These are phyloP conservation scores for Meripilus lineatus DNA, from an alignment of 1,284 basidiomycete genomes.

Conservation along the genomic window DNA sequence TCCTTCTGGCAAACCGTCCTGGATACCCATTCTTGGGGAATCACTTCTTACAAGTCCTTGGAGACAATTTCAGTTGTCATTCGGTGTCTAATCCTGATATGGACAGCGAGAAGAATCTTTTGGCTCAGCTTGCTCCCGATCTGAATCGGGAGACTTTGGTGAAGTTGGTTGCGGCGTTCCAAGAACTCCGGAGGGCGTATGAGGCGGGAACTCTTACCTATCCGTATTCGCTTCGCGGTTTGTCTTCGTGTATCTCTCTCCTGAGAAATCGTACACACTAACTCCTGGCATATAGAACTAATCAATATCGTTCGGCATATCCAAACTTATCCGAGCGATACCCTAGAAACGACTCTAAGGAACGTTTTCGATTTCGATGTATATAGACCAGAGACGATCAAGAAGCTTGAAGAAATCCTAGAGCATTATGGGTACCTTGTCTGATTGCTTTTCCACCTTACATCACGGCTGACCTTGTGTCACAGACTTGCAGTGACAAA, in stretches of 20 bases:
- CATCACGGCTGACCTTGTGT: background rate
- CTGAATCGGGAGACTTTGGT: constrained; percentile 46
- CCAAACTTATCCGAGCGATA: constrained; percentile 52
- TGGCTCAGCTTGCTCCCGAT: constrained; percentile 58
- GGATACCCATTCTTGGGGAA: constrained; percentile 74
- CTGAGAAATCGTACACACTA: background rate
- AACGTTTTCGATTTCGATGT: constrained; percentile 69
- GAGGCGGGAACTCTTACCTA: constrained; percentile 53
- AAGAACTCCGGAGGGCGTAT: constrained; percentile 54
- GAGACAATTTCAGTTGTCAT: constrained; percentile 64
- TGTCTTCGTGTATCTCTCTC: constrained; percentile 6
- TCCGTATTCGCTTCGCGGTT: constrained; percentile 63
- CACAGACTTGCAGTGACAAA: constrained; percentile 46
- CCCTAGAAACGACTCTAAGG: constrained; percentile 48
- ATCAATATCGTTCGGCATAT: constrained; percentile 62
- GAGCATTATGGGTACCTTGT: constrained; percentile 49
- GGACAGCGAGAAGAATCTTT: constrained; percentile 51
- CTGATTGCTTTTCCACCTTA: background rate
- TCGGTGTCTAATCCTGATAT: constrained; percentile 62
- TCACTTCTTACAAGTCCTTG: constrained; percentile 65
- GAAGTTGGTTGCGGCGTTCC: constrained; percentile 57
- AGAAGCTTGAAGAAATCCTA: constrained; percentile 51
- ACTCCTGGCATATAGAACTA: constrained; percentile 37
- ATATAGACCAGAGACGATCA: constrained; percentile 58
- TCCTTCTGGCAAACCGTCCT: constrained; percentile 62